phyloP scores from a whole-genome alignment of 2,329 filamentous ascomycete species.

The Stemphylium beticola region DNA sequence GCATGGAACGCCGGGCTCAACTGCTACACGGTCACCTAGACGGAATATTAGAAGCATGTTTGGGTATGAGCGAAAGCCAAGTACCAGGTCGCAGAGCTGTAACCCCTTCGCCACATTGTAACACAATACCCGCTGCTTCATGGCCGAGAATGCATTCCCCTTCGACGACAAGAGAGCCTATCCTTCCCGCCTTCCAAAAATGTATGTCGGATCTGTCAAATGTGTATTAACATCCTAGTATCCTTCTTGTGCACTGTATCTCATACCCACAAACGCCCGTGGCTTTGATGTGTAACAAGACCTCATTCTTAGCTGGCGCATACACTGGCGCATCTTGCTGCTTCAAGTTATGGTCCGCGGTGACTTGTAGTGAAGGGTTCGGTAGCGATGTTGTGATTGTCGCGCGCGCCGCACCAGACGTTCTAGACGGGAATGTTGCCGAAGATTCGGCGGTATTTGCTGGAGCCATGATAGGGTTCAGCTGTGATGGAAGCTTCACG shows the following conservation, averaged over 20 bases:
- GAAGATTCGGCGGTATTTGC: not conserved
- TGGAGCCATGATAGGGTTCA: conserved; percentile 12
- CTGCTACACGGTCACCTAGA: conserved; percentile 66
- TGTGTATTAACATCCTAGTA: not conserved
- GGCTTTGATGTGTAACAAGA: conserved; percentile 66
- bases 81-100: conserved; percentile 56
- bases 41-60: not conserved
- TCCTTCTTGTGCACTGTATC: no score
- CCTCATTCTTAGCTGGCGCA: conserved; percentile 61
- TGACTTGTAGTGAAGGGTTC: conserved; percentile 66
- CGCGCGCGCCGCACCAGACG: conserved; percentile 15
- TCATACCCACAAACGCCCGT: conserved; percentile 68
- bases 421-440: conserved; percentile 14
- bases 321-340: conserved; percentile 63
- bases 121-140: conserved; percentile 66
- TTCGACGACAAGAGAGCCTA: conserved; percentile 67
- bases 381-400: conserved; percentile 34
- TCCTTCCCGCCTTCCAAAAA: conserved; percentile 70
- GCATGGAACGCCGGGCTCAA: conserved; percentile 72
- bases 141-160: conserved; percentile 71
- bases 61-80: not conserved
- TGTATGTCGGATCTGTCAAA: conserved; percentile 66
- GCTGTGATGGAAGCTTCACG: not conserved
- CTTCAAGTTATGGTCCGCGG: conserved; percentile 65
- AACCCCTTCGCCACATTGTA: conserved; percentile 64